These are phyloP conservation scores for Trametes villosa DNA, from an alignment of 768 basidiomycete genomes.

Conservation along the genomic window DNA sequence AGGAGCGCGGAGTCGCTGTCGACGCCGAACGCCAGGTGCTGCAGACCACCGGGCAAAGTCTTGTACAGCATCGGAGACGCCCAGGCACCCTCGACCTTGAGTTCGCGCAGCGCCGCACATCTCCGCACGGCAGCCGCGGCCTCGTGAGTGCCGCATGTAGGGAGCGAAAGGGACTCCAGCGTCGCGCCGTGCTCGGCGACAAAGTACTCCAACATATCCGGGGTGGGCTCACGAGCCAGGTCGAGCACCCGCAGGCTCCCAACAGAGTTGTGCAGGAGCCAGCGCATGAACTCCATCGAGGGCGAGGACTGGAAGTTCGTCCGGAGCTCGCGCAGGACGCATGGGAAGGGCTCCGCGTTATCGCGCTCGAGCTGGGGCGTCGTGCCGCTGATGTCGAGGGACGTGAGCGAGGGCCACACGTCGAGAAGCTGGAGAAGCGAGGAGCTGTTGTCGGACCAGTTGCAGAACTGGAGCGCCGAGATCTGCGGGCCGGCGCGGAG, in stretches of 20 bases:
- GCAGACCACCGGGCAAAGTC: conserved; percentile 50
- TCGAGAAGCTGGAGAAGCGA: conserved; percentile 64
- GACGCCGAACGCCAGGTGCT: conserved; percentile 64
- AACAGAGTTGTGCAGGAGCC: conserved; percentile 67
- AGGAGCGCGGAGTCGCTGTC: conserved; percentile 59
- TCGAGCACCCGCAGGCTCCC: conserved; percentile 56
- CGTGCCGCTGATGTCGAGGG: conserved; percentile 56
- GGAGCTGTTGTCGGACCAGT: conserved; percentile 69
- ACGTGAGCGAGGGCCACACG: conserved; percentile 60
- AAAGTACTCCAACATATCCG: conserved; percentile 58
- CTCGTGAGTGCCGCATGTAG: conserved; percentile 54
- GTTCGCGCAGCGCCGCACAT: conserved; percentile 54
- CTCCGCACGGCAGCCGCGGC: conserved; percentile 49
- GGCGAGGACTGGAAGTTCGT: conserved; percentile 71
- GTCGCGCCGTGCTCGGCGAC: conserved; percentile 51
- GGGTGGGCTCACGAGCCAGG: conserved; percentile 62
- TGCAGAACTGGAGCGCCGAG: conserved; percentile 60
- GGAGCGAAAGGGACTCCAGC: conserved; percentile 61
- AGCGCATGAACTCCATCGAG: conserved; percentile 63
- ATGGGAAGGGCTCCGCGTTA: conserved; percentile 48
- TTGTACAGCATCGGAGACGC: conserved; percentile 51
- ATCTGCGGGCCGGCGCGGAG: conserved; percentile 62
- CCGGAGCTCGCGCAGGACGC: conserved; percentile 54
- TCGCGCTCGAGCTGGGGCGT: conserved; percentile 52
- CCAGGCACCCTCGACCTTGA: conserved; percentile 60